A percentile compares a stretch with the other conserved stretches of the same genome.
phyloP scores from a whole-genome alignment of 768 basidiomycete species.

The Galerina marginata region DNA sequence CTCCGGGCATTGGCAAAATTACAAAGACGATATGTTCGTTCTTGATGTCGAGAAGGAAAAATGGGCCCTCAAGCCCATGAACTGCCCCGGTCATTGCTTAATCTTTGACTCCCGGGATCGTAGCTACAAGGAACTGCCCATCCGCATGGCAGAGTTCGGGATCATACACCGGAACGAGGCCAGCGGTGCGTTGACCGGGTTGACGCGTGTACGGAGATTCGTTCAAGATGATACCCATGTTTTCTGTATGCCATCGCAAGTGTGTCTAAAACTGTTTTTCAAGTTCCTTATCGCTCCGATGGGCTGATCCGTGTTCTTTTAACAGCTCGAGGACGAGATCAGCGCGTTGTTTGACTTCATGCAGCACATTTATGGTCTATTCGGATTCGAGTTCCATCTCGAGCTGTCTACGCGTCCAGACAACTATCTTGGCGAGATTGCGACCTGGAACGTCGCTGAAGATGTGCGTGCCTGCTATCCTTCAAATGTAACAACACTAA shows the following conservation, averaged over 20 bases:
- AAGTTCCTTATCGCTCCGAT: not conserved
- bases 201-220: constrained; percentile 93
- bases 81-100: constrained; percentile 96
- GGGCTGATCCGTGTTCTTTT: constrained; percentile 9
- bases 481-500: not conserved
- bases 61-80: constrained; percentile 98
- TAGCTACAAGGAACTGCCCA: constrained; percentile 92
- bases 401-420: constrained; percentile 96
- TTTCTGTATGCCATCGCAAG: constrained; percentile 95
- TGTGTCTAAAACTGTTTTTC: constrained; percentile 30
- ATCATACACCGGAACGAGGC: constrained; percentile 98
- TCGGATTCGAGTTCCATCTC: constrained; percentile 93
- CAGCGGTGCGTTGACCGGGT: constrained; percentile 88
- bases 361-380: constrained; percentile 89
- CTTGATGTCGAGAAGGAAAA: constrained; percentile 95
- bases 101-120: constrained; percentile 96
- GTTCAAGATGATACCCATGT: constrained; percentile 99
- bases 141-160: constrained; percentile 98
- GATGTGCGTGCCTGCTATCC: constrained; percentile 46
- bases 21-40: constrained; percentile 96
- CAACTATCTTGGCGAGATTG: constrained; percentile 87
- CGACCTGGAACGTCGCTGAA: constrained; percentile 92
- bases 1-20: constrained; percentile 98
- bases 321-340: constrained; percentile 87
- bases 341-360: constrained; percentile 91